Base-by-base conservation (phyloP, 2,329 filamentous ascomycete species). In the Geosmithia flava region DNA sequence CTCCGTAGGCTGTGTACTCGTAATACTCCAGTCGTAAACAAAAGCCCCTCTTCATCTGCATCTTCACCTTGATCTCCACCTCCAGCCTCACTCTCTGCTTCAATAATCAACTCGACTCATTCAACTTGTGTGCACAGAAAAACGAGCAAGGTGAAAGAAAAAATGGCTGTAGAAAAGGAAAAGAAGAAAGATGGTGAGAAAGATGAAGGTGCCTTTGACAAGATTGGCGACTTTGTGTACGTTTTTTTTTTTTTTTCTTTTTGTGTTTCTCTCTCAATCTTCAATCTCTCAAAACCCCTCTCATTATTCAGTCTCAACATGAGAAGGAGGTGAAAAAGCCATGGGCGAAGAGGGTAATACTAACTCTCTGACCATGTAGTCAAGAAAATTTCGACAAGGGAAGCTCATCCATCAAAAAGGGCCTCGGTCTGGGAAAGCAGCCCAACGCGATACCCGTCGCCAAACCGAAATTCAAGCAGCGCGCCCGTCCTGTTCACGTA, bases 401-500 rank as follows among this genome's bases (percentile, higher is more conserved):
- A 6, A 62, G 65, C 43, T 30, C 63, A 30, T 61, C 62, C 20
- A 44, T 66, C 23, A 66, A 65, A 48, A 61, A 63, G n/a, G 63
- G 62, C 2, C 52, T 54, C 19, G 63, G 63, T 40, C 55, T 66
- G 0, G 63, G 63, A 0, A 49, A 51, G 2, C 50, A 53, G 45
- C 62, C 62, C n/a, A 66, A 62, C 37, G 60, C 50, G 1, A 54
- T 66, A 13, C 63, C 63, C 2, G 47, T 58, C 16, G 53, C 53
- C 1, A 47, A 59, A 0, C 62, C 63, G 0, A 44, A 55, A 2
- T 49, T 63, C 43, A 53, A 65, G 43, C 61, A 56, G n/a, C 55
- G 57, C 2, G 43, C 58, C 20, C 57, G 63, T 0, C 56, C 60
- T 0, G 75, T 79, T 29, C 64, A 72, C 54, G 68, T 80, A 23